phyloP scores from a whole-genome alignment of 257 asterid species.

The Ilex aquifolium region DNA sequence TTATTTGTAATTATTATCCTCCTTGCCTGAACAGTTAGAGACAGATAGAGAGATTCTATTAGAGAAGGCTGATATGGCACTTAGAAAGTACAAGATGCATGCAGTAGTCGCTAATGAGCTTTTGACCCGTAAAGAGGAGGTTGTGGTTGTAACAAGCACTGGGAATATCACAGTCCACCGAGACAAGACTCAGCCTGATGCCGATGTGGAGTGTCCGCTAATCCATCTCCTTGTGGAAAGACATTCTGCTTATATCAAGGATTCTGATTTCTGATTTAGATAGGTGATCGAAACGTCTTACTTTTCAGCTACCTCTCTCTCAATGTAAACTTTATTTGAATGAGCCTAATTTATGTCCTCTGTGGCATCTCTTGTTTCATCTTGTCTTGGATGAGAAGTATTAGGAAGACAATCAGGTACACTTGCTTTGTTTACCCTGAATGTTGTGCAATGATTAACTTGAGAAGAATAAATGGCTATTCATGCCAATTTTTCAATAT shows the following conservation, averaged over 20 bases:
- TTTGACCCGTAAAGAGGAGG: slow-evolving; percentile 84
- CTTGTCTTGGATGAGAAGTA: no score
- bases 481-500: no score
- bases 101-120: slow-evolving; percentile 98
- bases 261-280: neutral
- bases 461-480: no score
- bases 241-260: slow-evolving; percentile 54
- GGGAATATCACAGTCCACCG: slow-evolving; percentile 51
- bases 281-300: no score
- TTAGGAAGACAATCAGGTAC: no score
- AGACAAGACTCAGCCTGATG: slow-evolving; percentile 39
- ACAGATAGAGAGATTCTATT: slow-evolving; percentile 77
- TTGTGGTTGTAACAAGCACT: slow-evolving; percentile 50
- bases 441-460: no score
- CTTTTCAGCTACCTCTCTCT: no score
- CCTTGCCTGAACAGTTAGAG: slow-evolving; percentile 51
- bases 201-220: slow-evolving; percentile 76
- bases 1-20: no score
- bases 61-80: slow-evolving; percentile 75
- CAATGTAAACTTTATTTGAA: no score
- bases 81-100: slow-evolving; percentile 65
- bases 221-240: slow-evolving; percentile 50
- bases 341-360: no score
- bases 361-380: no score
- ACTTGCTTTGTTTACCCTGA: no score